These are phyloP conservation scores for Heliocybe sulcata DNA, from an alignment of 1,284 basidiomycete species.

Conservation along the genomic window DNA sequence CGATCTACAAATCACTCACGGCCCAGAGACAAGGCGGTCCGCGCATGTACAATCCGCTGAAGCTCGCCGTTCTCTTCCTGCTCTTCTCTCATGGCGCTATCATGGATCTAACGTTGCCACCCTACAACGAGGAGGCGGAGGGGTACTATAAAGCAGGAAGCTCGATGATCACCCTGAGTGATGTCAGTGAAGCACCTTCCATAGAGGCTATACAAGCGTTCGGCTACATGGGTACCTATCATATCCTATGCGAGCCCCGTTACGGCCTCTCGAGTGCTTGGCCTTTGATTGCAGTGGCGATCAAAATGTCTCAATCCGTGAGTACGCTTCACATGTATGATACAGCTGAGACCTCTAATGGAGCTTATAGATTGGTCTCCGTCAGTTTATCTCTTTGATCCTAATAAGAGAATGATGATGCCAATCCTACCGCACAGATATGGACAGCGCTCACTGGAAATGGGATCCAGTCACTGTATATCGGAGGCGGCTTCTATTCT, in stretches of 20 bases:
- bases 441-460: constrained; percentile 36
- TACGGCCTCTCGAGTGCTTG: neutral
- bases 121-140: constrained; percentile 46
- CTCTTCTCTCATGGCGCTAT: neutral
- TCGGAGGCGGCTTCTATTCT: constrained; percentile 33
- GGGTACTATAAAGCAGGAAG: constrained; percentile 44
- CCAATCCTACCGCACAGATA: constrained; percentile 14
- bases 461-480: constrained; percentile 27
- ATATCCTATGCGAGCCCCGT: neutral
- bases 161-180: constrained; percentile 37
- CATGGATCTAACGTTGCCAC: constrained; percentile 33
- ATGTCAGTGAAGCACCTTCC: constrained; percentile 24
- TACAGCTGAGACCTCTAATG: neutral
- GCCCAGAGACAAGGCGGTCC: neutral
- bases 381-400: neutral
- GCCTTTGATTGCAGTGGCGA: neutral
- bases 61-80: neutral
- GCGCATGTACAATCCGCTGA: neutral
- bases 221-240: neutral
- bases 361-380: neutral
- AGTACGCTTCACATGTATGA: neutral
- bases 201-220: neutral
- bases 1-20: neutral
- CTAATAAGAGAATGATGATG: neutral
- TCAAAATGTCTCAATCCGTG: neutral